Base-by-base conservation (phyloP, 805 yeast genomes). In the Millerozyma acaciae region DNA sequence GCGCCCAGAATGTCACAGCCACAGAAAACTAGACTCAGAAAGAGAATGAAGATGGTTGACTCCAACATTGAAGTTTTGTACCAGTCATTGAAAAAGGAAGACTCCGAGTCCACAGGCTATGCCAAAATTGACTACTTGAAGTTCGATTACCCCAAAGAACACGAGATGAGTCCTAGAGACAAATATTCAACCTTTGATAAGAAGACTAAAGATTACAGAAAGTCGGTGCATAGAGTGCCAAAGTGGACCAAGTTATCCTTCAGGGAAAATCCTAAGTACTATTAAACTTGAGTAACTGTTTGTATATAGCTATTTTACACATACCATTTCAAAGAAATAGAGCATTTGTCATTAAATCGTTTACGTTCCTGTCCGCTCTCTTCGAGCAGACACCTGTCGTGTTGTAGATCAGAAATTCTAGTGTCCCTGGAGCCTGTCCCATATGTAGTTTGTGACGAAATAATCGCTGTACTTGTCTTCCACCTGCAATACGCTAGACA, bases 221-320 rank as follows among this genome's bases (percentile, higher is more conserved):
- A 88, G 64, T 80, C 89, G 43, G 78, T 85, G 16, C 97, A 90
- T 53, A 66, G 78, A 57, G 84, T 82, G 26, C 96, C 96, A 14
- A 85, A 88, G 55, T 88, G 96, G 95, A 88, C 97, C 34, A 87
- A 81, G 65, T 56, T 77, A 42, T 76, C 94, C 6, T 73, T 80
- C 58, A 79, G 96, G 66, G 78, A 74, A 38, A 83, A 84, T 51
- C 96, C 96, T 28, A 71, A 71, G 39, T 72, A 80, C 53, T 81
- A 74, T 56, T 84, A 65, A 53, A 10, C 10, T 10, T 23, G n/a
- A n/a, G n/a, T n/a, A n/a, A n/a, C n/a, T n/a, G n/a, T n/a, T n/a
- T n/a, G n/a, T n/a, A n/a, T n/a, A n/a, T n/a, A n/a, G n/a, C n/a
- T n/a, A n/a, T n/a, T n/a, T n/a, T n/a, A n/a, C n/a, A n/a, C n/a